Evolutionary conservation across 306 rosid genomes (phyloP), one percentile per base, ranked within the genome.

Genomic region (Prunus kanzakura): DNA sequence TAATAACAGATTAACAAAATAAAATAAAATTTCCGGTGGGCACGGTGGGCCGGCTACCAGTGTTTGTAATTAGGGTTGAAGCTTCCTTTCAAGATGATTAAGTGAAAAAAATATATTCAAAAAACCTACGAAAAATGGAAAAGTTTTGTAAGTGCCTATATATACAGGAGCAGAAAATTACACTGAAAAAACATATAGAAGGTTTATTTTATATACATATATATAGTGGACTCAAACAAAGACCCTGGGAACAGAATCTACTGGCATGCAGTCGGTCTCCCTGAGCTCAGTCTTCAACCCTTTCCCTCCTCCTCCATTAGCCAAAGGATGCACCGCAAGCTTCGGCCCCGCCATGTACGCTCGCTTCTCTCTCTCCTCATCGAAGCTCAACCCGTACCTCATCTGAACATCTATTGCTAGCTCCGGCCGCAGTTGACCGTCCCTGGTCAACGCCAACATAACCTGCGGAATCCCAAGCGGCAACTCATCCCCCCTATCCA

Each of bases 381-480:
- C 80, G 8, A 79, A 69, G 6, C 74, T 73, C 0, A 92, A 19
- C 10, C 89, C 89, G 76, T 64, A 69, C 2, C 91, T 83, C 85
- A 79, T 76, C 47, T 71, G 90, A 15, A 79, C 78, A 32, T 89
- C 78, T 55, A 69, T 65, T 0, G 67, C 63, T 0, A 90, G 85
- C 27, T 82, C 68, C 4, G 84, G 80, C 11, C 83, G 45, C 23
- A 92, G 64, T 74, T 89, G 97, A 58, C 87, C 96, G 16, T 94
- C 95, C 16, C 91, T 81, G 19, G 98, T 94, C 63, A 94, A 20
- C 2, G 95, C 79, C 91, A 90, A 80, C 98, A 94, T 94, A 29
- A 94, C 55, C 68, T 90, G 91, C 3, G 98, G 96, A 16, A 86
- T 5, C 7, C 98, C 96, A 2, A 91, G 84, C 0, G 98, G 96